Evolutionary conservation across 2,329 filamentous ascomycete genomes (phyloP).

Genomic region (Ophiocordyceps robertsii): DNA sequence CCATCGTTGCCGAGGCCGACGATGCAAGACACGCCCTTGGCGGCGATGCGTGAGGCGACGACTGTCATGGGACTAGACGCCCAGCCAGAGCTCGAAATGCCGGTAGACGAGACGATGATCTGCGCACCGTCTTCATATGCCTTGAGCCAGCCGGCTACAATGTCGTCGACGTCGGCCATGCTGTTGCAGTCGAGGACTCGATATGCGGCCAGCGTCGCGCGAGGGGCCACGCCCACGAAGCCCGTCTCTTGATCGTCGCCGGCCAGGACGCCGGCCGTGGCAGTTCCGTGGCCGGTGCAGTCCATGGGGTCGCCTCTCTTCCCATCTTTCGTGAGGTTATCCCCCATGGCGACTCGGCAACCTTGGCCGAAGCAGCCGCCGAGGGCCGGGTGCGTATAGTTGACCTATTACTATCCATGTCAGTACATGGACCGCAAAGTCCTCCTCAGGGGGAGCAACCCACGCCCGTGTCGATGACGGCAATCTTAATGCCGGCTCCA

Average conservation of each 20-base stretch:
- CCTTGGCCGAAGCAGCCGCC: slow-evolving; percentile 35
- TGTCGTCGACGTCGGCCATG: not conserved
- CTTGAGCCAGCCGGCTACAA: slow-evolving; percentile 3
- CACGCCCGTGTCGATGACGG: slow-evolving; percentile 38
- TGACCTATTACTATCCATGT: slow-evolving; percentile 23
- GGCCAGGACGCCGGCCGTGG: slow-evolving; percentile 1
- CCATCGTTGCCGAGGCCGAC: not conserved
- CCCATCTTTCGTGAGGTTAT: not conserved
- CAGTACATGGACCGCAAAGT: slow-evolving; percentile 10
- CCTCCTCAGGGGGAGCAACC: too few relatives aligned
- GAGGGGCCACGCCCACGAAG: slow-evolving; percentile 2
- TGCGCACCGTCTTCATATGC: slow-evolving; percentile 1
- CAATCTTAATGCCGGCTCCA: slow-evolving; percentile 39
- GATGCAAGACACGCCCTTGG: slow-evolving; percentile 1
- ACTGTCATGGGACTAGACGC: not conserved
- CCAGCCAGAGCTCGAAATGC: not conserved
- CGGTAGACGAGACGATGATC: slow-evolving; percentile 2
- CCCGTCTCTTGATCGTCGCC: not conserved
- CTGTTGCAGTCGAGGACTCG: slow-evolving; percentile 1
- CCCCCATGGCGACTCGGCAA: not conserved
- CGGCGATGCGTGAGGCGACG: slow-evolving; percentile 1
- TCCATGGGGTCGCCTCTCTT: not conserved
- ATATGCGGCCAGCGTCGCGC: slow-evolving; percentile 1
- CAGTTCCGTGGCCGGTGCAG: slow-evolving; percentile 4
- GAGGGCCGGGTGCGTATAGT: slow-evolving; percentile 49